Base-by-base conservation (phyloP, 2,329 filamentous ascomycete species). In the Colletotrichum sp. region DNA sequence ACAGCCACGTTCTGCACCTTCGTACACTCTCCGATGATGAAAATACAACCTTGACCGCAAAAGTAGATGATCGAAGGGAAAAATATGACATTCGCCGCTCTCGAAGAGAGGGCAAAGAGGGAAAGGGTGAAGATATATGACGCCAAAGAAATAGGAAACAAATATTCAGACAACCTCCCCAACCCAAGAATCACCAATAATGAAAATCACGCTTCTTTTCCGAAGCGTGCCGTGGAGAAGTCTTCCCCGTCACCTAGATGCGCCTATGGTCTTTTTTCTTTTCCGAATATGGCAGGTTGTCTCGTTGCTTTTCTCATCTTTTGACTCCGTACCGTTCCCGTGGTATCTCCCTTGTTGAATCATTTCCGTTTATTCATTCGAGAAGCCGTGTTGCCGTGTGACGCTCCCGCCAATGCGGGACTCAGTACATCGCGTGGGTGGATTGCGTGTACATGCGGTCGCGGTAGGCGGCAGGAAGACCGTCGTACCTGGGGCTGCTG, bases 401-500 rank as follows among this genome's bases (percentile, higher is more conserved):
- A 39, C 16, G 15, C 12, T 19, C 5, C 4, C 32, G n/a, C 19
- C 39, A 5, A 19, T 44, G 22, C 11, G 57, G 4, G 6, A 19
- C 13, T 16, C 74, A 76, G 36, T 74, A 74, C 44, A 76, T 71
- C 5, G 61, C 66, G 22, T 76, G 74, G 16, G 64, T 27, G 15
- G 71, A 55, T 34, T 76, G 74, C 28, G 73, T 32, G 74, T 74
- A 76, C 28, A 66, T 34, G 52, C 74, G 74, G 27, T 76, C 74
- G n/a, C 71, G 71, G 71, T 70, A 76, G 4, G 48, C 16, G 16
- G n/a, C 59, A 11, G 60, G 71, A 6, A 76, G 3, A 4, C 60
- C 74, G 32, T 76, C 74, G 27, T 74, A 76, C 39, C 71, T 74
- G n/a, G 74, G 74, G 30, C 74, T 76, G 65, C 71, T 75, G 11